Evolutionary conservation across 805 yeast species (phyloP).

Genomic region (Ogataea minuta): DNA sequence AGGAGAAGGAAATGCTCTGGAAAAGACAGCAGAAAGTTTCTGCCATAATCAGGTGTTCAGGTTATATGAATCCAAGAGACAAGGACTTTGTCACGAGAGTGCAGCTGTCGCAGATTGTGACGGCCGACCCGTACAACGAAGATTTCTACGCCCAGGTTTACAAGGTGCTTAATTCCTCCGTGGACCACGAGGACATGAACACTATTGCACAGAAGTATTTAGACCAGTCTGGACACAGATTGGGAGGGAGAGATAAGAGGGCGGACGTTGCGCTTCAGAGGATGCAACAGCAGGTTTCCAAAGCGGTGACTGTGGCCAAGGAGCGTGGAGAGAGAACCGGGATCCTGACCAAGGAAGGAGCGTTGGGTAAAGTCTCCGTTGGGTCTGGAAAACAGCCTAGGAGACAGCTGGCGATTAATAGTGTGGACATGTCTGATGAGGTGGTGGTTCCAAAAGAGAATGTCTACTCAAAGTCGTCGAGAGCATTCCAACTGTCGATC

Average conservation of each 20-base stretch:
- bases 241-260: slow-evolving; percentile 80
- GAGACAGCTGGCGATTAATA: slow-evolving; percentile 65
- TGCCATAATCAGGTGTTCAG: slow-evolving; percentile 76
- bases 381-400: slow-evolving; percentile 84
- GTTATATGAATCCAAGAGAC: slow-evolving; percentile 96
- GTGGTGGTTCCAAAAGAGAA: slow-evolving; percentile 32
- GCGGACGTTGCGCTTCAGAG: slow-evolving; percentile 91
- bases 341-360: slow-evolving; percentile 70
- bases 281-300: slow-evolving; percentile 97
- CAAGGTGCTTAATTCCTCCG: slow-evolving; percentile 64
- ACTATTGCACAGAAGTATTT: slow-evolving; percentile 90
- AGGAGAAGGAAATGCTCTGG: slow-evolving; percentile 65
- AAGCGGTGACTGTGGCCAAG: slow-evolving; percentile 92
- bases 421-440: slow-evolving; percentile 22
- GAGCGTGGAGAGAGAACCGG: slow-evolving; percentile 68
- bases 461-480: slow-evolving; percentile 36
- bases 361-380: slow-evolving; percentile 80
- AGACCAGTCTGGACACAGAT: slow-evolving; percentile 86
- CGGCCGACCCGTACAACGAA: slow-evolving; percentile 95
- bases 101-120: slow-evolving; percentile 91
- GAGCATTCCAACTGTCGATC: slow-evolving; percentile 57
- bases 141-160: slow-evolving; percentile 95
- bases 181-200: slow-evolving; percentile 59
- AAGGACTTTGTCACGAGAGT: slow-evolving; percentile 93
- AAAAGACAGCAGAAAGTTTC: slow-evolving; percentile 73